These are phyloP conservation scores for Paecilomyces variotii DNA, from an alignment of 2,329 filamentous ascomycete genomes.

Conservation along the genomic window DNA sequence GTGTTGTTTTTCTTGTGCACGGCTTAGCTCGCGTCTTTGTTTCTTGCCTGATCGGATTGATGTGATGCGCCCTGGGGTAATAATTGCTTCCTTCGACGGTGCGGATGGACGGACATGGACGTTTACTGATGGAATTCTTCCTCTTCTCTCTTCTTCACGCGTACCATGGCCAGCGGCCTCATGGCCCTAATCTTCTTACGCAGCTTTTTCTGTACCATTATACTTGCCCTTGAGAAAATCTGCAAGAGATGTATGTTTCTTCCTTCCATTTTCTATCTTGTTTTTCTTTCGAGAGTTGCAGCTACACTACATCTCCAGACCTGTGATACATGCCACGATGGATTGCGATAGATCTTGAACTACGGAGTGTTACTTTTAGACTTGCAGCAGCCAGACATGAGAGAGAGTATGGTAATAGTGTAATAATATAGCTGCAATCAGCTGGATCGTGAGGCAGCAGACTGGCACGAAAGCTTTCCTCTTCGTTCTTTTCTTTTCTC, in stretches of 20 bases:
- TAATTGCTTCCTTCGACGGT: background rate
- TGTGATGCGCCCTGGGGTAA: background rate
- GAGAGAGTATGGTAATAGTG: background rate
- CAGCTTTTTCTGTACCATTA: background rate
- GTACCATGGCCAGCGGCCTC: background rate
- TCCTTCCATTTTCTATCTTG: background rate
- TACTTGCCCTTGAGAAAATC: background rate
- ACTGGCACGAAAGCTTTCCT: no score
- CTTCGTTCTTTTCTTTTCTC: no score
- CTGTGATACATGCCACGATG: background rate
- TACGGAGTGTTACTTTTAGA: background rate
- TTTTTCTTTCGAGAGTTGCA: background rate
- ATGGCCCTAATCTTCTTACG: background rate
- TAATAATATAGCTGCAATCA: no score
- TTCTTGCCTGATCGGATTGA: background rate
- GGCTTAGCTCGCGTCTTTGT: background rate
- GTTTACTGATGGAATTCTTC: background rate
- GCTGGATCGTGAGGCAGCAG: no score
- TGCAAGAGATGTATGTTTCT: background rate
- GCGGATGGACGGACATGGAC: background rate
- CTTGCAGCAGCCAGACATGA: background rate
- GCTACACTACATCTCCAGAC: background rate
- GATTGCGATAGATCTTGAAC: background rate
- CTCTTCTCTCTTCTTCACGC: background rate
- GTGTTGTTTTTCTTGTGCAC: background rate